A percentile compares a stretch with the other conserved stretches of the same genome.
phyloP scores from a whole-genome alignment of 805 yeast species.

The Lipomyces sp. region DNA sequence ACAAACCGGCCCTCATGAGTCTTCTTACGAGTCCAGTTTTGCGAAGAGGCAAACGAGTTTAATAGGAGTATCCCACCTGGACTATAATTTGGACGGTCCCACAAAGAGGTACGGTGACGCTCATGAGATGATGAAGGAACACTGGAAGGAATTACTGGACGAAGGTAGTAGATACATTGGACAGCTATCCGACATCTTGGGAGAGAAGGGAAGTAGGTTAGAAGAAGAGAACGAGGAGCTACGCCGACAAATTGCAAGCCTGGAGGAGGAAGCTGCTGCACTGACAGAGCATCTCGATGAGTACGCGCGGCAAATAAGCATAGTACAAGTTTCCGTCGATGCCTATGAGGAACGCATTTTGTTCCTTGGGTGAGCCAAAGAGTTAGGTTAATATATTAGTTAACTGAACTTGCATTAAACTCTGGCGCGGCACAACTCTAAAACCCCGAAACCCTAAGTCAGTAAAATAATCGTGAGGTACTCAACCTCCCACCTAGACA shows the following conservation, averaged over 20 bases:
- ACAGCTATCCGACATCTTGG: neutral
- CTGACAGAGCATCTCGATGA: neutral
- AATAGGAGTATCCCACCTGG: neutral
- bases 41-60: neutral
- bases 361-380: too few species aligned
- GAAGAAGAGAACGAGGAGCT: conserved; percentile 1
- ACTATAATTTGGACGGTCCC: neutral
- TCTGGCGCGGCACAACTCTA: too few species aligned
- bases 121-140: neutral
- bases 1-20: neutral
- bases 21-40: neutral
- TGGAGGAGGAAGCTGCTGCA: neutral
- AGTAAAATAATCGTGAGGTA: too few species aligned
- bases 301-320: neutral
- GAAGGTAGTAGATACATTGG: neutral
- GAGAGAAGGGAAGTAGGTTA: neutral
- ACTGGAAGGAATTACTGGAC: neutral
- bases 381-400: too few species aligned
- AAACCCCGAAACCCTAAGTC: too few species aligned
- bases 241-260: neutral
- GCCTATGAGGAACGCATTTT: neutral
- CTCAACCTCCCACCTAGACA: too few species aligned
- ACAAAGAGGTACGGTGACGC: neutral
- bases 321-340: neutral
- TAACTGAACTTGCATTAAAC: too few species aligned